Base-by-base conservation (phyloP, 2,329 filamentous ascomycete species). In the Coniochaeta pulveracea region DNA sequence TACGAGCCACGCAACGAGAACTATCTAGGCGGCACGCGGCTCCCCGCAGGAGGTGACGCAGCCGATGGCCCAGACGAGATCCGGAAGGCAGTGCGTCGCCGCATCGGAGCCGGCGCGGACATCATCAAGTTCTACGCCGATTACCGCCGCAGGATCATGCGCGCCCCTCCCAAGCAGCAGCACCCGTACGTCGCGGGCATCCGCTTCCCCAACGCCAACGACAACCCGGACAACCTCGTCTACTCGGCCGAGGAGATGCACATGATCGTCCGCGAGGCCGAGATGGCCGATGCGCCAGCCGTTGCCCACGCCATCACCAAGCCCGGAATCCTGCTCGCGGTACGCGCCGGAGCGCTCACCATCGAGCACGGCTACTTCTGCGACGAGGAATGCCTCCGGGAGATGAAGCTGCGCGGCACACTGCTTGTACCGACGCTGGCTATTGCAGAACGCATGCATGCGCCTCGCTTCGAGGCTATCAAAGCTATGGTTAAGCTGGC, bases 341-440 rank as follows among this genome's bases (percentile, higher is more conserved):
- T 57, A 9, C 50, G 52, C 33, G 60, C 60, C 5, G 60, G 60
- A 4, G 61, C 59, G 4, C 55, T 51, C 15, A 52, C 51, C 6
- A 46, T 66, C 12, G 62, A 66, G 46, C 61, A 64, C 34, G 60
- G 54, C 2, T 52, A 49, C 26, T 47, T 52, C 11, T 50, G 53
- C 0, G 50, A 45, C 8, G 52, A 57, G 3, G 58, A 59, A 11
- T 51, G 60, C 1, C 48, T 68, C 18, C 29, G 51, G n/a, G 53
- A 49, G 4, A 63, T 70, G 63, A 50, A 47, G n/a, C 51, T 60
- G 16, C 54, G 58, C n/a, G 47, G 46, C 3, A 55, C 51, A 2
- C 61, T 69, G 19, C 63, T 64, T 27, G 61, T 69, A 5, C 65
- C 66, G 4, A 69, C 64, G 1, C 48, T 70, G 4, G 50, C 60